Conservation (phyloP, 805 yeast species). For the Saccharomyces eubayanus region DNA sequence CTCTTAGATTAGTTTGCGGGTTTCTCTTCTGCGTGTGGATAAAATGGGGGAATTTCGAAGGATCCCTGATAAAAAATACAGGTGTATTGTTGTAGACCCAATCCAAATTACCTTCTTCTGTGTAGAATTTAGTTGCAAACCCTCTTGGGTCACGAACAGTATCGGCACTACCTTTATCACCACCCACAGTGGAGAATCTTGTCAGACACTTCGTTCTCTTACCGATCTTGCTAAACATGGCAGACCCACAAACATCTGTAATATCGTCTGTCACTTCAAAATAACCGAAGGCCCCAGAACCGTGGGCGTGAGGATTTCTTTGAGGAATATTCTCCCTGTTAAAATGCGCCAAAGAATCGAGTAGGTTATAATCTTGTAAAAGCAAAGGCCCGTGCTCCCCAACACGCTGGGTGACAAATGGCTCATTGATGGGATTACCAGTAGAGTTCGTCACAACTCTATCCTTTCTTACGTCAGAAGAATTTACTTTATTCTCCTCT, state of each 20-base stretch:
- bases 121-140: conserved; percentile 54
- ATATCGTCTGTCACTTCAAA: conserved; percentile 85
- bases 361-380: conserved; percentile 71
- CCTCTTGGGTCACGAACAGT: conserved; percentile 66
- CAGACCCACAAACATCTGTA: conserved; percentile 60
- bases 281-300: conserved; percentile 83
- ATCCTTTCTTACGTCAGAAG: conserved; percentile 25
- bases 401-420: conserved; percentile 68
- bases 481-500: conserved; percentile 21
- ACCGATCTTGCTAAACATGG: conserved; percentile 65
- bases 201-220: conserved; percentile 66
- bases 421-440: conserved; percentile 70
- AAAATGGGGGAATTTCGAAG: conserved; percentile 54
- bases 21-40: conserved; percentile 65
- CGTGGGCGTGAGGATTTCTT: conserved; percentile 89
- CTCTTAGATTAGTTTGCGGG: conserved; percentile 67
- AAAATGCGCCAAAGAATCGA: conserved; percentile 78
- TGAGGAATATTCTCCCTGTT: conserved; percentile 89
- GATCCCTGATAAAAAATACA: conserved; percentile 55
- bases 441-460: conserved; percentile 64
- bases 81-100: conserved; percentile 73
- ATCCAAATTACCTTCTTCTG: conserved; percentile 61
- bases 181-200: conserved; percentile 69
- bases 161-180: conserved; percentile 60
- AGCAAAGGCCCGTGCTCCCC: conserved; percentile 72